Base-by-base conservation (phyloP, 2,329 filamentous ascomycete species). In the Mollisia scopiformis region DNA sequence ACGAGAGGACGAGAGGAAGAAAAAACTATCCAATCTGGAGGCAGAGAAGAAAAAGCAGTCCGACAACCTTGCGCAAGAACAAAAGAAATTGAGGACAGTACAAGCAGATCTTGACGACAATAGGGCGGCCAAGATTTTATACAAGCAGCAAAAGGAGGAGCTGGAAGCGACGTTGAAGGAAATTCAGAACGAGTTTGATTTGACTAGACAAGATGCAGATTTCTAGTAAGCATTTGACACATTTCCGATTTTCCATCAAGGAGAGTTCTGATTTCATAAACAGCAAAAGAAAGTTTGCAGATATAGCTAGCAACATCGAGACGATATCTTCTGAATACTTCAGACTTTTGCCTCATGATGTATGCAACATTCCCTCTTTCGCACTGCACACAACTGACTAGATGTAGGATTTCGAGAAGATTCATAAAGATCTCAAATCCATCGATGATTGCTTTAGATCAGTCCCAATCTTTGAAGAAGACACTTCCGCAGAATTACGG, bases 151-250 rank as follows among this genome's bases (percentile, higher is more conserved):
- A 10, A 58, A 55, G 25, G 39, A 62, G 35, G 35, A 41, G 31
- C 55, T 55, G 23, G 50, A 55, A 55, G 57, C 16, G 46, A 52
- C 60, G 46, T 55, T 64, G 19, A 23, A 53, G 10, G 53, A 41
- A 14, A 50, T 66, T 19, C 55, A 62, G 41, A 46, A 59, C 28
- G 63, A 64, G 37, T 66, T 66, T 55, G 55, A 53, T 30, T 49
- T 59, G 28, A 60, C 31, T 27, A 53, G 25, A 21, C 35, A 60
- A 33, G 21, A 57, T n/a, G 11, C 39, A 16, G 56, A 56, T 27
- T 58, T 61, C 30, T 56, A 58, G 63, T 63, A 63, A 41, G 61
- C 57, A 46, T 43, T 21, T 35, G 19, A 41, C 39, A 8, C 49
- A 27, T 28, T 13, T 21, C 8, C 16, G 30, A 47, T n/a, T 6